A percentile compares a stretch with the other conserved stretches of the same genome.
Evolutionary conservation across 2,329 filamentous ascomycete genomes (phyloP).

Genomic region (Bertia moriformis): DNA sequence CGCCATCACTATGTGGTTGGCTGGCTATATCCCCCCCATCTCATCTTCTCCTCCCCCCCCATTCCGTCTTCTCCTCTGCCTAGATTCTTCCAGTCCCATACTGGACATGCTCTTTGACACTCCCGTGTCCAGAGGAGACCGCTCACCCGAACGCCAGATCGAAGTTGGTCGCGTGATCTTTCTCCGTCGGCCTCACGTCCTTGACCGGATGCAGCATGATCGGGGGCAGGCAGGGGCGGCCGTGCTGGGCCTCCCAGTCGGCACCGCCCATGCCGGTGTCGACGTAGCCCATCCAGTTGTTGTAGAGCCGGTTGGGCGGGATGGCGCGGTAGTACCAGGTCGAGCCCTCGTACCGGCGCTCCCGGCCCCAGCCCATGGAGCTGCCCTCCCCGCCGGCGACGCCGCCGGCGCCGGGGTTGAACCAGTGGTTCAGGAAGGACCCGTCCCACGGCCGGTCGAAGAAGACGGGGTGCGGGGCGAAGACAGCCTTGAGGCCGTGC

Average conservation of each 20-base stretch:
- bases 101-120: background rate
- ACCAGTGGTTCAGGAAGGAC: conserved; percentile 36
- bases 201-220: conserved; percentile 47
- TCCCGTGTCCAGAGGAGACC: background rate
- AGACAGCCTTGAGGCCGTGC: conserved; percentile 67
- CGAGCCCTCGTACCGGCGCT: conserved; percentile 38
- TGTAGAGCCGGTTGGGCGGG: conserved; percentile 41
- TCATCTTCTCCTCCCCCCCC: too few relatives aligned
- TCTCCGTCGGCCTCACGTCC: conserved; percentile 33
- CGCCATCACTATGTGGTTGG: too few relatives aligned
- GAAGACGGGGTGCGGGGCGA: conserved; percentile 65
- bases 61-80: too few relatives aligned
- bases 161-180: conserved; percentile 24
- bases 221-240: conserved; percentile 40
- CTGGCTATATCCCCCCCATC: too few relatives aligned
- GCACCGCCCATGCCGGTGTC: conserved; percentile 37
- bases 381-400: conserved; percentile 37
- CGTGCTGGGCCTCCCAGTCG: conserved; percentile 38
- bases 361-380: conserved; percentile 43
- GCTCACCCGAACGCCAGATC: conserved; percentile 19
- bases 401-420: conserved; percentile 41
- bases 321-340: conserved; percentile 48
- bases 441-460: conserved; percentile 61
- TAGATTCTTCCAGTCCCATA: background rate
- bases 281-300: conserved; percentile 48